phyloP scores from a whole-genome alignment of 2,329 filamentous ascomycete species.

The Stenocarpella maydis region DNA sequence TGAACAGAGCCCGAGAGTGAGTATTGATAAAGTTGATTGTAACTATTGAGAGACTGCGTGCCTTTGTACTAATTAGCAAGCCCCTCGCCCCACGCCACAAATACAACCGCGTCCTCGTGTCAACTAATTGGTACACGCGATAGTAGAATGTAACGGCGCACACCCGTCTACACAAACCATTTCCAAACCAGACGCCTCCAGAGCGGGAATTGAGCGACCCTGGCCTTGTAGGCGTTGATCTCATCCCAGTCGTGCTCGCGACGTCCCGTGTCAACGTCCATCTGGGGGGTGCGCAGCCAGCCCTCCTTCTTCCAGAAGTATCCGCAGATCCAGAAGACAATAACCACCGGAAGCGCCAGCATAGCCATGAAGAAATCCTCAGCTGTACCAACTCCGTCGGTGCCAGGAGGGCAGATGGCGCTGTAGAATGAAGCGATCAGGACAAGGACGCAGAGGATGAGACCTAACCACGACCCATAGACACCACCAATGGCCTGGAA shows the following conservation, averaged over 20 bases:
- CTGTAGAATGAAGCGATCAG: constrained; percentile 58
- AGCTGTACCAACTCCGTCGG: constrained; percentile 44
- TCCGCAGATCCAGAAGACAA: constrained; percentile 61
- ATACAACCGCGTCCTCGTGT: neutral
- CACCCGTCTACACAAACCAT: constrained; percentile 41
- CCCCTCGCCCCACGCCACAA: neutral
- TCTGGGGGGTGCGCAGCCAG: constrained; percentile 65
- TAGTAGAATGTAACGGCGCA: no score
- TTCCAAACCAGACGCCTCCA: constrained; percentile 51
- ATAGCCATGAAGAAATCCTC: constrained; percentile 62
- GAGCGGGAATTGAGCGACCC: constrained; percentile 54
- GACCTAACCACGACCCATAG: constrained; percentile 69
- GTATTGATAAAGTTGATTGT: neutral
- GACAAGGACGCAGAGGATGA: constrained; percentile 64
- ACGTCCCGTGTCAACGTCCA: constrained; percentile 73
- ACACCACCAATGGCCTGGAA: constrained; percentile 70
- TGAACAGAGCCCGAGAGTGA: no score
- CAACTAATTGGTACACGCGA: neutral
- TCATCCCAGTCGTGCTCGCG: constrained; percentile 69
- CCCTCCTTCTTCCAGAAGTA: constrained; percentile 71
- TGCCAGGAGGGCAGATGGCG: constrained; percentile 47
- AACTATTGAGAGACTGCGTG: neutral
- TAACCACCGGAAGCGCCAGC: constrained; percentile 63
- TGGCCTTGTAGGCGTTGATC: constrained; percentile 57
- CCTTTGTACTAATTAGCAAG: neutral